A percentile compares a stretch with the other conserved stretches of the same genome.
Conservation (phyloP, 352 stramenopile genomes). For the Hyaloperonospora brassicae region DNA sequence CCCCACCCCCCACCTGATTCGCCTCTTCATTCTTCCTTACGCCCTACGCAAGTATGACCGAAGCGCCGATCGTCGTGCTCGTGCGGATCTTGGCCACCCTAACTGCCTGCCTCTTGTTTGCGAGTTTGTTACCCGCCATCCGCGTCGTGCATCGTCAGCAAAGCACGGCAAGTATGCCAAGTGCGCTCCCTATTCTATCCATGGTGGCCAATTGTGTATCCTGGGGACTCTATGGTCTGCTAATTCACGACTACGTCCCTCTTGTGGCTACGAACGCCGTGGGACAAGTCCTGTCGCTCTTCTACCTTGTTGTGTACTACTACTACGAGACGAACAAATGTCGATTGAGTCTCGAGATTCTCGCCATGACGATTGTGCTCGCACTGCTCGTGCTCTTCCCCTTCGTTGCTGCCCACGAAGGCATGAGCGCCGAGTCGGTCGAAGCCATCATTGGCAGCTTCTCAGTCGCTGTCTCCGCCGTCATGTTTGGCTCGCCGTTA, state of each 20-base stretch:
- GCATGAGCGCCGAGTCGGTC: conserved; percentile 12
- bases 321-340: conserved; percentile 17
- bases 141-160: conserved; percentile 28
- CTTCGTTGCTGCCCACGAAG: conserved; percentile 24
- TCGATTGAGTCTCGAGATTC: conserved; percentile 23
- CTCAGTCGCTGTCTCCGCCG: conserved; percentile 39
- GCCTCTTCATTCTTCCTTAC: no score
- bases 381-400: conserved; percentile 29
- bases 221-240: conserved; percentile 47
- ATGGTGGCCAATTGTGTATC: conserved; percentile 56
- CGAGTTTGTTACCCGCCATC: conserved; percentile 35
- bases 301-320: conserved; percentile 49
- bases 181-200: conserved; percentile 40
- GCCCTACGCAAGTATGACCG: no score
- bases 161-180: conserved; percentile 28
- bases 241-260: conserved; percentile 48
- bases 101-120: conserved; percentile 37
- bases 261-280: conserved; percentile 44
- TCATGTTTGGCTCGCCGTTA: conserved; percentile 64
- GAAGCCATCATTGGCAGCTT: conserved; percentile 44
- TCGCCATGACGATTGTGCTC: conserved; percentile 17
- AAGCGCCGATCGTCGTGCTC: conserved; percentile 23
- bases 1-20: no score
- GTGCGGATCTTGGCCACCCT: conserved; percentile 34
- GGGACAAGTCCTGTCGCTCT: conserved; percentile 31